Base-by-base conservation (phyloP, 1,284 basidiomycete species). In the Naganishia liquefaciens region DNA sequence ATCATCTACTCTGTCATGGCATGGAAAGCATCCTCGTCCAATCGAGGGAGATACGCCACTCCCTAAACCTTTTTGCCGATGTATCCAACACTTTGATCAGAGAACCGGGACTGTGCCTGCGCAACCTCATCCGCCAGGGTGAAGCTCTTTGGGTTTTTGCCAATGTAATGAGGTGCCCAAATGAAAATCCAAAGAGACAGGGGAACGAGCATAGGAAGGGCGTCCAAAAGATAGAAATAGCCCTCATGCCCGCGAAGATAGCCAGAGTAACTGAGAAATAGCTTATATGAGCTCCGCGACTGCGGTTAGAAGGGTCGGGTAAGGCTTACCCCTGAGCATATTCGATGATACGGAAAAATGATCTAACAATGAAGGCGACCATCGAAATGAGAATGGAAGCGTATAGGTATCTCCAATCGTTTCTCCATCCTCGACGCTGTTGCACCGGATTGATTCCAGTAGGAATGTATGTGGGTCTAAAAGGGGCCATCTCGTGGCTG, bases 361-460 rank as follows among this genome's bases (percentile, higher is more conserved):
- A 63, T 17, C 65, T 63, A 21, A 62, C 23, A 68, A 88, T 73
- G 67, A 88, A 86, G 21, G 85, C 85, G 46, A 85, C 71, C 66
- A 85, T 87, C 68, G 86, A 87, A 64, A 86, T 69, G 33, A 78
- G 70, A 62, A 89, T 73, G 5, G 83, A 83, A 9, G 70, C 74
- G n/a, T 81, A 84, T 42, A 89, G 77, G 4, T 81, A 70, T 46
- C 84, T 81, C 88, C 87, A 89, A 68, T 87, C 83, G 15, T 77
- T 73, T 10, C 25, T 44, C 39, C 40, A 44, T 17, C 47, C 44
- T 7, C 10, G 10, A 42, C 39, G 37, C 10, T 28, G 21, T 50
- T 46, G 28, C 19, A 37, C 43, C 3, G 43, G 27, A n/a, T 21
- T 9, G 15, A 37, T n/a, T 13, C 57, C 57, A 5, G 57, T n/a